A percentile compares a stretch with the other conserved stretches of the same genome.
phyloP scores from a whole-genome alignment of 129 eudicot species.

The Artemisia argyi region DNA sequence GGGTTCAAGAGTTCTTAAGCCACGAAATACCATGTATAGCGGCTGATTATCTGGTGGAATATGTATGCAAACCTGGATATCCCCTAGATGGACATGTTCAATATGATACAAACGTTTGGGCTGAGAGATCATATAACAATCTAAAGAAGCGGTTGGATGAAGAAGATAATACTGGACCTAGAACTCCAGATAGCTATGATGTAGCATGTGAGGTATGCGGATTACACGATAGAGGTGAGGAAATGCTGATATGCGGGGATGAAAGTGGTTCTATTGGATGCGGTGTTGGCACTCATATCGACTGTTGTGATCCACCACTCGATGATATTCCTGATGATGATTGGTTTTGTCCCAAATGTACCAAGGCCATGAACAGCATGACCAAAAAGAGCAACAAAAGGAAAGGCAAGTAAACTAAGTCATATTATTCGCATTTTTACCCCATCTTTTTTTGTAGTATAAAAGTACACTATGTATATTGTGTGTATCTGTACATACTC shows the following conservation, averaged over 20 bases:
- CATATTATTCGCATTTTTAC: background rate
- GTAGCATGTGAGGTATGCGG: constrained; percentile 72
- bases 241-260: constrained; percentile 80
- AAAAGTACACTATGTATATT: background rate
- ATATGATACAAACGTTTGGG: constrained; percentile 81
- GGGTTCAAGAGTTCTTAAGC: constrained; percentile 87
- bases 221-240: constrained; percentile 73
- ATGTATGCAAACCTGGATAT: constrained; percentile 88
- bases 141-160: constrained; percentile 37
- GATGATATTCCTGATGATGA: constrained; percentile 68
- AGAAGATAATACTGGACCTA: constrained; percentile 26
- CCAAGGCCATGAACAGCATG: constrained; percentile 23
- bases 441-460: background rate
- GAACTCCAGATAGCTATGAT: constrained; percentile 39
- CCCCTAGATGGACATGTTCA: constrained; percentile 78
- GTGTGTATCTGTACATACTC: constrained; percentile 23
- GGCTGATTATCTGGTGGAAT: constrained; percentile 92
- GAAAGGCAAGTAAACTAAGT: constrained; percentile 27
- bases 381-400: constrained; percentile 34
- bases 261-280: constrained; percentile 72
- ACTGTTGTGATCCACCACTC: constrained; percentile 87
- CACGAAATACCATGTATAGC: constrained; percentile 82
- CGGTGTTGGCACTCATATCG: constrained; percentile 71
- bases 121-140: constrained; percentile 59
- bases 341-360: constrained; percentile 81